Evolutionary conservation across 257 asterid genomes (phyloP).

Genomic region (Solanum medicagineum): DNA sequence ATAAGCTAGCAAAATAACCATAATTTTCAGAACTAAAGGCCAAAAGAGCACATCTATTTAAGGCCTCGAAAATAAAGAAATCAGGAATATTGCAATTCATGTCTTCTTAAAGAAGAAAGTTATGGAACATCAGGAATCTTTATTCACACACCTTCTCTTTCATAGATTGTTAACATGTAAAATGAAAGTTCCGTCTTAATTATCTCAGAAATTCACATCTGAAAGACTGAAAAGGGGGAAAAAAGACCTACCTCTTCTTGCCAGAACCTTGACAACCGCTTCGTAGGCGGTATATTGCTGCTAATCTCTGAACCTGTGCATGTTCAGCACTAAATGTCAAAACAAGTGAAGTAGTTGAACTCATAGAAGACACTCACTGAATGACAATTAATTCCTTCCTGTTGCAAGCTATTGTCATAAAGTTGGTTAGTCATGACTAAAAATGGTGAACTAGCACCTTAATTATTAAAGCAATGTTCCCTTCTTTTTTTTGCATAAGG

Average conservation of each 20-base stretch:
- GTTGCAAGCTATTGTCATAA: background rate
- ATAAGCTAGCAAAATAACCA: background rate
- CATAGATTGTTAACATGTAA: background rate
- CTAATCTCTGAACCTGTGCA: conserved; percentile 60
- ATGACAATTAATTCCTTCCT: background rate
- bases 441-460: background rate
- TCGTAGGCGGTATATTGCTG: conserved; percentile 63
- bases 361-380: background rate
- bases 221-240: background rate
- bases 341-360: background rate
- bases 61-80: background rate
- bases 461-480: background rate
- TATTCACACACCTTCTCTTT: background rate
- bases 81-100: background rate
- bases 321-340: background rate
- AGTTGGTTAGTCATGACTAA: background rate
- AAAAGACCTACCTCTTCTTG: conserved; percentile 60
- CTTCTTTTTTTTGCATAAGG: background rate
- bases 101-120: background rate
- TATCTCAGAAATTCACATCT: background rate
- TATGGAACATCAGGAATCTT: background rate
- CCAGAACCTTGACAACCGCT: conserved; percentile 81
- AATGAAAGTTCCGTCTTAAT: background rate
- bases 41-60: background rate
- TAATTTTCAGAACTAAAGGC: background rate